Evolutionary conservation across 2,329 filamentous ascomycete genomes (phyloP).

Genomic region (Xylaria sp.): DNA sequence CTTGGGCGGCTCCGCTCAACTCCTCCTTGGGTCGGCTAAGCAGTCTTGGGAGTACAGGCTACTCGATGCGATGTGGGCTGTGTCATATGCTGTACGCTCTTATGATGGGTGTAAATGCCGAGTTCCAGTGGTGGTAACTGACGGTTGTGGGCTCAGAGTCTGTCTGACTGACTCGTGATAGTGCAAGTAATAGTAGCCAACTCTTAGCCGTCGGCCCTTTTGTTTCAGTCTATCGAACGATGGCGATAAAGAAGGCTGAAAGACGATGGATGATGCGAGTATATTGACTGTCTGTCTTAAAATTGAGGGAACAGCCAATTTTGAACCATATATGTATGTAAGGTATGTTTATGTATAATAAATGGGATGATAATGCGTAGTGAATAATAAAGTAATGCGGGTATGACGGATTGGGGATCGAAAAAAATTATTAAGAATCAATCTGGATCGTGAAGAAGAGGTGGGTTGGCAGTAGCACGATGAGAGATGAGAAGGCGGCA

Average conservation of each 20-base stretch:
- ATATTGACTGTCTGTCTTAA: neutral
- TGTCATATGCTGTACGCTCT: constrained; percentile 6
- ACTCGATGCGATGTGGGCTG: constrained; percentile 9
- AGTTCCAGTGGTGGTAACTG: constrained; percentile 4
- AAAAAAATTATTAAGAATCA: neutral
- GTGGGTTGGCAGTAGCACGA: constrained; percentile 13
- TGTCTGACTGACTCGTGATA: constrained; percentile 30
- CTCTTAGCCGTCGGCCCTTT: constrained; percentile 2
- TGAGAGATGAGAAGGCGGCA: neutral
- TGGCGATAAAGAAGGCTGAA: constrained; percentile 6
- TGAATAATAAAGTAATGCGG: constrained; percentile 10
- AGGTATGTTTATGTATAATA: neutral
- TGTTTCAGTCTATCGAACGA: constrained; percentile 6
- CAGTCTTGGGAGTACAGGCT: constrained; percentile 9
- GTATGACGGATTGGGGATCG: constrained; percentile 18
- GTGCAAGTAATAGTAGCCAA: constrained; percentile 13
- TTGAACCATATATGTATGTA: neutral
- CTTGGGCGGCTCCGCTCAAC: constrained; percentile 21
- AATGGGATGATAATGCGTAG: neutral
- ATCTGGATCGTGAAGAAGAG: constrained; percentile 24
- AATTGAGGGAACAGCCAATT: neutral
- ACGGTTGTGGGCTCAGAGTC: neutral
- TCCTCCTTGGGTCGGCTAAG: constrained; percentile 25
- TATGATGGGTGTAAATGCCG: neutral
- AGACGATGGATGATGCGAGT: neutral